phyloP scores from a whole-genome alignment of 345 rosid genomes.

The Brassica juncea region DNA sequence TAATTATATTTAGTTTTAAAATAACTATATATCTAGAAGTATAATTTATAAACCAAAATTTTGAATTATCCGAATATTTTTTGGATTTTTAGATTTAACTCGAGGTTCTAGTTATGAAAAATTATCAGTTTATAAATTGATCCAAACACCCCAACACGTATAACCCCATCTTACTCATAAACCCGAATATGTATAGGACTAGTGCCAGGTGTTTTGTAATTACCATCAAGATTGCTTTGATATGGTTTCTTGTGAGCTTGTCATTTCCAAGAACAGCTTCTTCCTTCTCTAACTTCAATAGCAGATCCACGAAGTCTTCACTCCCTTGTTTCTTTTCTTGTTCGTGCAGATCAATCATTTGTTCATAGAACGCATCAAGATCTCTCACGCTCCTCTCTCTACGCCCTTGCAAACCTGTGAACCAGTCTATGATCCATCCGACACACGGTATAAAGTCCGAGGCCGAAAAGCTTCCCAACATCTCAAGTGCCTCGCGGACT shows the following conservation, averaged over 20 bases:
- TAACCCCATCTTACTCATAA: not conserved
- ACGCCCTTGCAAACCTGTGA: slow-evolving; percentile 37
- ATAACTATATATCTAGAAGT: not conserved
- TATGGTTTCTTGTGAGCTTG: slow-evolving; percentile 32
- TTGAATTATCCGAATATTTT: not conserved
- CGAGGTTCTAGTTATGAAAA: not conserved
- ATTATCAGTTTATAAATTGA: not conserved
- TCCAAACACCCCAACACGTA: not conserved
- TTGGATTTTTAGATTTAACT: not conserved
- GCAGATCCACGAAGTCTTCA: slow-evolving; percentile 40
- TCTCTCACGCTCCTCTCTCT: slow-evolving; percentile 37
- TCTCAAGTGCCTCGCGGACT: slow-evolving; percentile 40
- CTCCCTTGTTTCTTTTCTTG: slow-evolving; percentile 19
- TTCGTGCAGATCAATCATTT: slow-evolving; percentile 49
- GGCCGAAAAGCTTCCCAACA: slow-evolving; percentile 44
- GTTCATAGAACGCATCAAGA: slow-evolving; percentile 46
- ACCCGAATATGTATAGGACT: not conserved
- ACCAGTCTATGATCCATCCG: slow-evolving; percentile 47
- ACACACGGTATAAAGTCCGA: slow-evolving; percentile 47
- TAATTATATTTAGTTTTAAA: not conserved
- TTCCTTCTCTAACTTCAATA: slow-evolving; percentile 33
- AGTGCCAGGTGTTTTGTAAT: not conserved
- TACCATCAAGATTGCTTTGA: slow-evolving; percentile 35
- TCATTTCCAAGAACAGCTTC: slow-evolving; percentile 30
- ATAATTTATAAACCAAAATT: not conserved